phyloP scores from a whole-genome alignment of 1,139 yeast genomes.

The Lodderomyces jiufengensis region DNA sequence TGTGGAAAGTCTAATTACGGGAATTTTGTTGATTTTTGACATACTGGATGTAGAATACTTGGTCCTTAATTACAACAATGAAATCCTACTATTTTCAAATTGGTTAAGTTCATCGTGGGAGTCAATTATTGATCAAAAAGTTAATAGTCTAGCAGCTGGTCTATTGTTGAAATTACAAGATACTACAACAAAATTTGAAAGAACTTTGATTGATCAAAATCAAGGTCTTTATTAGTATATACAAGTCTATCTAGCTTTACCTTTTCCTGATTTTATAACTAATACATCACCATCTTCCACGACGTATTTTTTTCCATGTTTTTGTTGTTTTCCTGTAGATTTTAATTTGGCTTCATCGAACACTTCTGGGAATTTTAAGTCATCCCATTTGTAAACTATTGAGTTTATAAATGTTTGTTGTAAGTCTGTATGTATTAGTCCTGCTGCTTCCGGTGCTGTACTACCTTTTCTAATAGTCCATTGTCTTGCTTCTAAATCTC shows the following conservation, averaged over 20 bases:
- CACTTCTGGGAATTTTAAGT: slow-evolving; percentile 38
- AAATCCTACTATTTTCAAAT: slow-evolving; percentile 30
- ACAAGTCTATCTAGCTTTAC: slow-evolving; percentile 21
- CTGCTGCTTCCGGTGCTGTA: slow-evolving; percentile 90
- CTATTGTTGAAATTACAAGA: slow-evolving; percentile 38
- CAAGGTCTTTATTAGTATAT: slow-evolving; percentile 16
- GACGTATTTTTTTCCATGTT: slow-evolving; percentile 68
- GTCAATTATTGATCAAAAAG: slow-evolving; percentile 38
- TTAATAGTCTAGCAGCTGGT: slow-evolving; percentile 51
- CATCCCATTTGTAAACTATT: slow-evolving; percentile 81
- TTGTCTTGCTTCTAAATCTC: slow-evolving; percentile 84
- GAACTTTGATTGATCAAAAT: slow-evolving; percentile 17
- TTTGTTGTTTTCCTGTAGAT: slow-evolving; percentile 47
- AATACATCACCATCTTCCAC: slow-evolving; percentile 79
- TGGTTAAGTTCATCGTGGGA: slow-evolving; percentile 49
- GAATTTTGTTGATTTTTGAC: slow-evolving; percentile 45
- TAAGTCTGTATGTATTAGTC: slow-evolving; percentile 85
- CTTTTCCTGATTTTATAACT: slow-evolving; percentile 54
- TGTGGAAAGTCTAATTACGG: slow-evolving; percentile 47
- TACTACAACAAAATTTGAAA: slow-evolving; percentile 16
- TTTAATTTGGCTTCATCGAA: slow-evolving; percentile 45
- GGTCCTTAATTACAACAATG: slow-evolving; percentile 23
- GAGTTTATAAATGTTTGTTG: slow-evolving; percentile 82
- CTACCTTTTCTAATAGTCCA: slow-evolving; percentile 85
- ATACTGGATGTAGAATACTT: slow-evolving; percentile 38